Conservation (phyloP, 73 alveolate genomes). For the Paraurostyla sp. region DNA sequence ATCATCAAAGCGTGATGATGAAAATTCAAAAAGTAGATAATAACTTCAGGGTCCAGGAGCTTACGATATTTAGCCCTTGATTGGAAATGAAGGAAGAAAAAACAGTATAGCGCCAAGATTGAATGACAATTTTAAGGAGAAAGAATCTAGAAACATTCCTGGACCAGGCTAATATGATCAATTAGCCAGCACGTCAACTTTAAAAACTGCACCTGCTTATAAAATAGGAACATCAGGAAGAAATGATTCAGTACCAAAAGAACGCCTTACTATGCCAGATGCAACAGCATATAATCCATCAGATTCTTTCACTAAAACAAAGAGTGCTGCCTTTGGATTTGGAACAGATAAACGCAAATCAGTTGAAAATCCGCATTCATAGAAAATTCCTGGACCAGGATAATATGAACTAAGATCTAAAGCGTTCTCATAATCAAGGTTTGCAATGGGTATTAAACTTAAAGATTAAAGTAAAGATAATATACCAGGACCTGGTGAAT, state of each 20-base stretch:
- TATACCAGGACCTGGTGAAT: slow-evolving; percentile 53
- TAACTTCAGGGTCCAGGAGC: slow-evolving; percentile 34
- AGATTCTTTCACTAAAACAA: not conserved
- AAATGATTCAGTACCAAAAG: not conserved
- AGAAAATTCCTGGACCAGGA: slow-evolving; percentile 64
- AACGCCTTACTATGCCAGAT: not conserved
- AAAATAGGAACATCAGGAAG: not conserved
- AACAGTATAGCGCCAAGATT: not conserved
- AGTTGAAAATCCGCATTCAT: not conserved
- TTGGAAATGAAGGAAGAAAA: slow-evolving; percentile 42
- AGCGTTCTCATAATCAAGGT: slow-evolving; percentile 13
- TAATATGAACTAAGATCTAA: slow-evolving; percentile 27
- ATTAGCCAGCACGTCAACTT: not conserved
- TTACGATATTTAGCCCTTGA: not conserved
- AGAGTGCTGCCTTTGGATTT: slow-evolving; percentile 31
- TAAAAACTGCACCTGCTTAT: slow-evolving; percentile 5
- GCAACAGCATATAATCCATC: slow-evolving; percentile 5
- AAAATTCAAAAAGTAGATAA: not conserved
- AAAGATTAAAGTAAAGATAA: not conserved
- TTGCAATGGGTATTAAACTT: slow-evolving; percentile 50
- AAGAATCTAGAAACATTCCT: slow-evolving; percentile 23
- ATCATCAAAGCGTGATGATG: slow-evolving; percentile 32
- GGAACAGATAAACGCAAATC: slow-evolving; percentile 44
- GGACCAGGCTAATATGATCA: slow-evolving; percentile 75
- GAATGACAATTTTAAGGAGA: not conserved